A percentile compares a stretch with the other conserved stretches of the same genome.
phyloP scores from a whole-genome alignment of 768 basidiomycete species.

The Lactarius pseudohatsudake region DNA sequence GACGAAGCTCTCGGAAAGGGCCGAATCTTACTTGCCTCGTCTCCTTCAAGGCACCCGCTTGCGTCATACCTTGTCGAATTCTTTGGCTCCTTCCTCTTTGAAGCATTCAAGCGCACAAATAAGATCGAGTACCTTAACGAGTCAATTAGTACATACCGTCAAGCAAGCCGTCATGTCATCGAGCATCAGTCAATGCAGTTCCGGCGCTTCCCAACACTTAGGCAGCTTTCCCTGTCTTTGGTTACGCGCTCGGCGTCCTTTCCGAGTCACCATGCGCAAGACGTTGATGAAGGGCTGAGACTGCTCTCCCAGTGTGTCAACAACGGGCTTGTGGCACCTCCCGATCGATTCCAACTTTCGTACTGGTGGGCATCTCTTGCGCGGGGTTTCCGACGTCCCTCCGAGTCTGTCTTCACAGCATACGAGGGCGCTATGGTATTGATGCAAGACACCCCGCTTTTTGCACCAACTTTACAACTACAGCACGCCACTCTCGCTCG shows the following conservation, averaged over 20 bases:
- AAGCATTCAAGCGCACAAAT: neutral
- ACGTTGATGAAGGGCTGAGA: neutral
- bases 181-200: no score
- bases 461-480: slow-evolving; percentile 4
- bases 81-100: neutral
- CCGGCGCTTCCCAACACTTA: neutral
- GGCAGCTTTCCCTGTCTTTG: neutral
- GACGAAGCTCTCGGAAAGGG: no score
- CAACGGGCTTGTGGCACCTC: neutral
- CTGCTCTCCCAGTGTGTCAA: neutral
- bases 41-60: neutral
- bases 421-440: neutral
- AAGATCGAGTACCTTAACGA: neutral
- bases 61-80: neutral
- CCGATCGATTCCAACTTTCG: neutral
- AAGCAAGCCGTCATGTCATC: neutral
- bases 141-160: neutral
- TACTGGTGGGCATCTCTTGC: neutral
- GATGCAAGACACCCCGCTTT: neutral
- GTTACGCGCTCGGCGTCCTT: neutral
- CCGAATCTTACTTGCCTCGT: neutral
- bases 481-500: neutral
- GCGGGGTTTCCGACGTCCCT: neutral
- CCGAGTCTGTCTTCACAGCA: neutral
- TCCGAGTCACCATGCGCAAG: neutral